Evolutionary conservation across 78 protist species (phyloP), one percentile per base, ranked within the genome.

Genomic region (Dictyostelium intermedium): DNA sequence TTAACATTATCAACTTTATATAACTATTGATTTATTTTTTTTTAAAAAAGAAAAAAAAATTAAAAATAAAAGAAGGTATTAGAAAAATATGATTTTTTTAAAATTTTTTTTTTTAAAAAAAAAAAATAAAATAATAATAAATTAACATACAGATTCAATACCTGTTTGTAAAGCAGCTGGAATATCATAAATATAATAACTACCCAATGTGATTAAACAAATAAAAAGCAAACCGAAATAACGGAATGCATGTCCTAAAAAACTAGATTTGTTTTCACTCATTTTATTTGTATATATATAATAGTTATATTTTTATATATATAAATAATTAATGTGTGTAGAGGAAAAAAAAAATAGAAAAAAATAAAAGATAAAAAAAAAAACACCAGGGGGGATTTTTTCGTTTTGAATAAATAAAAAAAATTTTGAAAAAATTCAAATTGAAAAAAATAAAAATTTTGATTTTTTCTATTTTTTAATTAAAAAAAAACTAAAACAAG

Each of bases 121-220:
- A 56, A 20, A 56, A 56, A 20, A 56, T 7, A 9, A 45, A 27
- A 41, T 37, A 78, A 77, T n/a, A 45, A 79, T 34, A 34, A 32
- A 8, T 18, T 60, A 66, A 83, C 74, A n/a, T 83, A 83, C 87
- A 41, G 34, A 5, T 27, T 85, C 91, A 32, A 85, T 34, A 11
- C 5, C 13, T 25, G 32, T 5, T 85, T 69, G 91, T 43, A 80
- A 45, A 34, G 94, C 94, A 80, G 60, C 83, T 89, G 94, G 94
- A 69, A 89, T 89, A 89, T 89, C 87, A 69, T 80, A 89, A 39
- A 77, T 70, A 69, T 89, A 89, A 70, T 89, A 89, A 70, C 94
- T 80, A 70, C 94, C 94, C 5, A 81, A 80, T 39, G 94, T 78
- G 18, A 80, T 80, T 43, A 89, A 32, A 80, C 94, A 89, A 20